phyloP scores from a whole-genome alignment of 2,329 filamentous ascomycete genomes.

The Sporothrix mexicana region DNA sequence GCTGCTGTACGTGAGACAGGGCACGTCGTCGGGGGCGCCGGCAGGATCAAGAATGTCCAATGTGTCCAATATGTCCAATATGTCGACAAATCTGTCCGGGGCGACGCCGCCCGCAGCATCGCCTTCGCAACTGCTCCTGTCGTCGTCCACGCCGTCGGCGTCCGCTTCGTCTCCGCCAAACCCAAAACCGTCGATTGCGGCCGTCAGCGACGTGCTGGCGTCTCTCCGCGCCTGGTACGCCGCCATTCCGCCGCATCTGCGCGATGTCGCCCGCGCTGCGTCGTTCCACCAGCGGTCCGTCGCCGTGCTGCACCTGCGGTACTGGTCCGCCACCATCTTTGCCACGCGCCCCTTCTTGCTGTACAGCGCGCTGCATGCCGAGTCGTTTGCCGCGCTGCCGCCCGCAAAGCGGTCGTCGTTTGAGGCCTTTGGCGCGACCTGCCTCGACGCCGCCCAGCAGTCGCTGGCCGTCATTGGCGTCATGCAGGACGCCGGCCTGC shows the following conservation, averaged over 20 bases:
- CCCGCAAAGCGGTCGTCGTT: constrained; percentile 38
- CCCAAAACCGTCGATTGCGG: constrained; percentile 35
- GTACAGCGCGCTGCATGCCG: constrained; percentile 37
- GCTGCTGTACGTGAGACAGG: constrained; percentile 36
- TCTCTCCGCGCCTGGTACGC: constrained; percentile 39
- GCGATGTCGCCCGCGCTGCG: constrained; percentile 37
- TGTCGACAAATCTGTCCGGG: background rate
- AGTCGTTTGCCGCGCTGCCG: constrained; percentile 31
- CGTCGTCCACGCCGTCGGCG: background rate
- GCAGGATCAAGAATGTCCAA: too few species aligned
- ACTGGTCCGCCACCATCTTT: constrained; percentile 39
- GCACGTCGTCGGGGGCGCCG: background rate
- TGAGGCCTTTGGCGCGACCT: constrained; percentile 38
- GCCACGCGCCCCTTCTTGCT: constrained; percentile 46
- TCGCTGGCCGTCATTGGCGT: constrained; percentile 37
- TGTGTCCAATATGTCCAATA: background rate
- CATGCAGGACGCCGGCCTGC: constrained; percentile 38
- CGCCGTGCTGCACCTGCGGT: constrained; percentile 40
- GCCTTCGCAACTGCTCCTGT: background rate
- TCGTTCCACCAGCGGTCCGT: constrained; percentile 41
- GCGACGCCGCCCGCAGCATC: background rate
- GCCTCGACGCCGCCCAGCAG: constrained; percentile 39
- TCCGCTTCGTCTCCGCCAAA: background rate
- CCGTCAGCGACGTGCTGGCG: constrained; percentile 37
- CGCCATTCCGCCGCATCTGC: constrained; percentile 40